Base-by-base conservation (phyloP, 805 yeast genomes). In the Starmerella roubikii region DNA sequence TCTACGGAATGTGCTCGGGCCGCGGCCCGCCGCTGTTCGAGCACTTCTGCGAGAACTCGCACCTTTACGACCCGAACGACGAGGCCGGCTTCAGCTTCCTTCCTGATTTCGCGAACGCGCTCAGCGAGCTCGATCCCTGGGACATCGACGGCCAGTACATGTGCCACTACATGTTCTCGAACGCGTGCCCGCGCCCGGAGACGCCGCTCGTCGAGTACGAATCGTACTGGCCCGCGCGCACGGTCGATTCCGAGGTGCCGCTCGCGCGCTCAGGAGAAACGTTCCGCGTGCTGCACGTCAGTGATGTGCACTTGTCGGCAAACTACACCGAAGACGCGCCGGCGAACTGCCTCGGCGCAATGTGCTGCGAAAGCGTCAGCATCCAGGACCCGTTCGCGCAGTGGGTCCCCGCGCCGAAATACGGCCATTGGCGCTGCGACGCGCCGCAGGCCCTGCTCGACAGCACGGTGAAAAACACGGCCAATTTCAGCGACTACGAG, bases 351-450 rank as follows among this genome's bases (percentile, higher is more conserved):
- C 26, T 48, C 9, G 48, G 48, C 12, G 43, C 45, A 12, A 65
- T 75, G 68, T 78, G 86, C 54, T 78, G 86, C 54, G 65, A 74
- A 20, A 68, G 73, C 0, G 69, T 67, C 38, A 62, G 69, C 3
- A 54, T 50, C 33, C 71, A 69, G 48, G 39, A 45, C 26, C 51
- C 48, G 28, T 38, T 21, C 44, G 54, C 55, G 58, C 55, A 55
- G 68, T 54, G 9, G 31, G 33, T 40, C 39, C 42, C 80, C 9
- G 82, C 82, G 5, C 65, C 72, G 13, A 62, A 71, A 27, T 77
- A 66, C 49, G 86, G 85, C 15, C 59, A 65, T 40, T 78, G 77
- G 56, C 46, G 54, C 16, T 78, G 85, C 58, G 86, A 78, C 54
- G 60, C 79, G 4, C 84, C 86, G 6, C 75, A 70, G 44, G 54